Base-by-base conservation (phyloP, 2,329 filamentous ascomycete species). In the Hypoxylon sp. region DNA sequence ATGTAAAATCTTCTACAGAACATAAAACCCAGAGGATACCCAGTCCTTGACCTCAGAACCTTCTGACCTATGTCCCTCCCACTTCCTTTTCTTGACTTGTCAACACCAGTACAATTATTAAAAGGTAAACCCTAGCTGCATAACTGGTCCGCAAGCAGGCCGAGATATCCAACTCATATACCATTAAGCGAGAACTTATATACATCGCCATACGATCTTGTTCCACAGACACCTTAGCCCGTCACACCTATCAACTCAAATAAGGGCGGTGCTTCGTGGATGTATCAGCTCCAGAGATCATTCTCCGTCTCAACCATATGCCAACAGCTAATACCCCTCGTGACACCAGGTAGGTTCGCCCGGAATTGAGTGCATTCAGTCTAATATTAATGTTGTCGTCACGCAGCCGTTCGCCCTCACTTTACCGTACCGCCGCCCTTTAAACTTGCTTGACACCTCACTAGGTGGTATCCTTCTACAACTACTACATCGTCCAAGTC, bases 241-340 rank as follows among this genome's bases (percentile, higher is more conserved):
- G 11, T 25, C n/a, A 30, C 32, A 17, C 5, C 13, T 38, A 21
- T 30, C 23, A 46, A n/a, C 4, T 11, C 10, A 13, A 25, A n/a
- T 25, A 51, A 34, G 21, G n/a, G 36, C 17, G 13, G 25, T 60
- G 30, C 32, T 17, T 36, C 49, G 36, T 45, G 49, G 55, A 64
- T 48, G 10, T 21, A 36, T 53, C 17, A 17, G 19, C 13, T 11
- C 41, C 21, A 55, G 17, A 36, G 5, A 25, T 41, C 13, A 19
- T 7, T 9, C 28, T 41, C n/a, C 13, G 11, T 32, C 21, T 32
- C 17, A 7, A 46, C 11, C 25, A 17, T 28, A 48, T 50, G 41
- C 23, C 28, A 34, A 28, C 30, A 60, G 23, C 19, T 28, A 21
- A 28, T 48, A 17, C 10, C 1, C n/a, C 34, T 51, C 5, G 19